A percentile compares a stretch with the other conserved stretches of the same genome.
Evolutionary conservation across 73 alveolate genomes (phyloP).

Genomic region (Paramecium pentaurelia): DNA sequence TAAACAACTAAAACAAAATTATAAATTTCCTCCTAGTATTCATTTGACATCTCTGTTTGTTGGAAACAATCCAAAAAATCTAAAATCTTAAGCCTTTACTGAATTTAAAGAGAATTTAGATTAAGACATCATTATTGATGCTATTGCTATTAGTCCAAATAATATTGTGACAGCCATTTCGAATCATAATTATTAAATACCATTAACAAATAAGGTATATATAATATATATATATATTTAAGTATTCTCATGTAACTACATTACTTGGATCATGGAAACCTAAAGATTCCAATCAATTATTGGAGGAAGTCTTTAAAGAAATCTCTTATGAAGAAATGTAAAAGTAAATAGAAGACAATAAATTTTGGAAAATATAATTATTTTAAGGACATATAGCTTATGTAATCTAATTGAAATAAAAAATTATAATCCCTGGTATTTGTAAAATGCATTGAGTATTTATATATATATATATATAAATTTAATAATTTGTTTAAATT

Average conservation of each 20-base stretch:
- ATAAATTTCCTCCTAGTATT: not conserved
- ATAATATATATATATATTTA: not conserved
- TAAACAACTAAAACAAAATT: not conserved
- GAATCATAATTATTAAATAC: not conserved
- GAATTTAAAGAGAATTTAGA: not conserved
- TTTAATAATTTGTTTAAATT: not conserved
- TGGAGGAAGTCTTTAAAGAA: not conserved
- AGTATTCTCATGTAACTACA: slow-evolving; percentile 6
- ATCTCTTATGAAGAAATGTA: not conserved
- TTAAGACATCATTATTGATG: not conserved
- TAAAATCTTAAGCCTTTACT: not conserved
- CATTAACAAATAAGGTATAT: not conserved
- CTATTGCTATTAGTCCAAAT: not conserved
- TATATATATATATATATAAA: not conserved
- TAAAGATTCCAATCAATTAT: not conserved
- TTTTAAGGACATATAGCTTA: not conserved
- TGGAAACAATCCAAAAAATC: not conserved
- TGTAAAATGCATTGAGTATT: not conserved
- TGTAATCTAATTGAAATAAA: not conserved
- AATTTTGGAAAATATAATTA: not conserved
- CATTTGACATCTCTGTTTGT: not conserved
- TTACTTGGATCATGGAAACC: slow-evolving; percentile 2
- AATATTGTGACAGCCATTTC: slow-evolving; percentile 5
- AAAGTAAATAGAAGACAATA: not conserved
- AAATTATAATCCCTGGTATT: too few species aligned